Evolutionary conservation across 2,329 filamentous ascomycete genomes (phyloP).

Genomic region (Cladosporium sp.): DNA sequence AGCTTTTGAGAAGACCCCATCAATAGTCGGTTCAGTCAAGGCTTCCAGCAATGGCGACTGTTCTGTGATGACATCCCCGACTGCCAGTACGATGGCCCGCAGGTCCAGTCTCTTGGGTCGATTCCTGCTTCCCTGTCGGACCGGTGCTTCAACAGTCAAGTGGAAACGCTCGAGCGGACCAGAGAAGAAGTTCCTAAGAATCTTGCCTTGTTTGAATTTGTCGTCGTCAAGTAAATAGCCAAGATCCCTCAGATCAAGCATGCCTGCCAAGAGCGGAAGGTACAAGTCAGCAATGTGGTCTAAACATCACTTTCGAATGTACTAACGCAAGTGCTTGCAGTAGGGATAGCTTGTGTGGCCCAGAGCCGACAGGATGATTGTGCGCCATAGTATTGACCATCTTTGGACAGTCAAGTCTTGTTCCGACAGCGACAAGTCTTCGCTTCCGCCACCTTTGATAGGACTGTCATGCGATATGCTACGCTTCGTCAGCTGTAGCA

Average conservation of each 20-base stretch:
- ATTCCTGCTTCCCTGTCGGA: conserved; percentile 7
- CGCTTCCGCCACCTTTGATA: conserved; percentile 43
- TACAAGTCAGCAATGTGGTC: neutral
- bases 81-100: conserved; percentile 41
- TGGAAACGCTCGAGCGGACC: conserved; percentile 44
- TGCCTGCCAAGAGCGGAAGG: conserved; percentile 16
- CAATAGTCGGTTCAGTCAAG: conserved; percentile 34
- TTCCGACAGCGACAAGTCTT: conserved; percentile 36
- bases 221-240: conserved; percentile 57
- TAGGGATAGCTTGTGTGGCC: conserved; percentile 64
- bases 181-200: conserved; percentile 56
- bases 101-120: conserved; percentile 31
- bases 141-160: conserved; percentile 26
- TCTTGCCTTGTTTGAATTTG: conserved; percentile 51
- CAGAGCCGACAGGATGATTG: conserved; percentile 62
- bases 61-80: conserved; percentile 42
- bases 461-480: conserved; percentile 43
- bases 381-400: conserved; percentile 64
- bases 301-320: neutral
- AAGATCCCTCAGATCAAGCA: conserved; percentile 61
- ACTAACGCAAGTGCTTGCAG: conserved; percentile 57
- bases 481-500: neutral
- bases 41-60: conserved; percentile 50
- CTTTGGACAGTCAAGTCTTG: conserved; percentile 48
- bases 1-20: conserved; percentile 49